phyloP scores from a whole-genome alignment of 768 basidiomycete species.

The Bullera alba region DNA sequence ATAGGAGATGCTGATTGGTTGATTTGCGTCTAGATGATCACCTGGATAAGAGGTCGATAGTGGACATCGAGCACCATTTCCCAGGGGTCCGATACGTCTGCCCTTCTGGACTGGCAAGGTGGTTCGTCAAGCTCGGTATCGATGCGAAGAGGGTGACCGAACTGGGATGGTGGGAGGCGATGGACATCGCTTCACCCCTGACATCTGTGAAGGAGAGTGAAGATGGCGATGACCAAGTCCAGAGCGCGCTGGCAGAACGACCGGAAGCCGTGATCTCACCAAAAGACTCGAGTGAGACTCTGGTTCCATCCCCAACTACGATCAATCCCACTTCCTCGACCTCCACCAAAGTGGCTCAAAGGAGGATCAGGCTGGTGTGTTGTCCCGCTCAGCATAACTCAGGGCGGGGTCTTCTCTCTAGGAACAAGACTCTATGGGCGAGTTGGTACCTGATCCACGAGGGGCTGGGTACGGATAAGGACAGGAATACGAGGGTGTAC shows the following conservation, averaged over 20 bases:
- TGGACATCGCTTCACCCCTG: not conserved
- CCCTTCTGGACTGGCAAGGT: conserved; percentile 12
- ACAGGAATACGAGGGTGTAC: conserved; percentile 5
- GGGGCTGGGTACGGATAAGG: not conserved
- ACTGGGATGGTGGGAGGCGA: conserved; percentile 27
- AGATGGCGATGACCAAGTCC: too few species aligned
- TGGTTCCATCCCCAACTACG: too few species aligned
- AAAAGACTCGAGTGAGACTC: too few species aligned
- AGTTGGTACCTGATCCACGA: conserved; percentile 13
- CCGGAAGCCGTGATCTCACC: not conserved
- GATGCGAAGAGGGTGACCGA: conserved; percentile 15
- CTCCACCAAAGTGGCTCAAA: too few species aligned
- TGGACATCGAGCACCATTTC: conserved; percentile 10
- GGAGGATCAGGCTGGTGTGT: conserved; percentile 11
- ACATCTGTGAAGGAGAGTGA: not conserved
- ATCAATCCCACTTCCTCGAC: too few species aligned
- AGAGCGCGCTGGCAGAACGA: not conserved
- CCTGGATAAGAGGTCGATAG: conserved; percentile 24
- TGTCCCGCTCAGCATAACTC: conserved; percentile 28
- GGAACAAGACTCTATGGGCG: conserved; percentile 20
- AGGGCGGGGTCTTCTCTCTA: conserved; percentile 17
- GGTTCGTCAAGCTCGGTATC: conserved; percentile 13
- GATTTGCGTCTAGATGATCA: conserved; percentile 39
- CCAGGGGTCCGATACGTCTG: conserved; percentile 16
- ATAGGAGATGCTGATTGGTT: not conserved